Percentiles rank a stretch among this genome's conserved stretches.
Conservation (phyloP, 441 rosid species). For the Mallotus japonicus region DNA sequence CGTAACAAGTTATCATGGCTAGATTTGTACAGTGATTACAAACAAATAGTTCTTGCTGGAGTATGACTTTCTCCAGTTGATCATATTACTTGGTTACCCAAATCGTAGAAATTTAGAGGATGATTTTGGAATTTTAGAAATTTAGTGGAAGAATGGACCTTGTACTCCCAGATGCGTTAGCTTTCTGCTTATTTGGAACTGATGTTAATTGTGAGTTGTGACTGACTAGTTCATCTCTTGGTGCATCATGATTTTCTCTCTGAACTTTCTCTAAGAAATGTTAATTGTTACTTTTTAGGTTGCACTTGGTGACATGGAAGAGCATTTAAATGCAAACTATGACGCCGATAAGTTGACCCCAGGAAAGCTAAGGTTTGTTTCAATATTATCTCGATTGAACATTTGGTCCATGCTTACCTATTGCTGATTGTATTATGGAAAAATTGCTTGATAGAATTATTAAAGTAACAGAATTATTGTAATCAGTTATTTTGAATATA, state of each 20-base stretch:
- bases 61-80: too few relatives aligned
- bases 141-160: too few relatives aligned
- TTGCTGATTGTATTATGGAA: neutral
- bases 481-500: neutral
- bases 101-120: slow-evolving; percentile 8
- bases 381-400: neutral
- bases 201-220: neutral
- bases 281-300: slow-evolving; percentile 43
- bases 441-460: slow-evolving; percentile 4
- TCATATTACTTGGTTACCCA: neutral
- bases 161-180: neutral
- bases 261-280: slow-evolving; percentile 6
- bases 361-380: slow-evolving; percentile 75
- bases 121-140: neutral
- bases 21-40: neutral
- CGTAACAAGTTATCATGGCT: neutral
- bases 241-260: slow-evolving; percentile 5
- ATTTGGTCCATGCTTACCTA: slow-evolving; percentile 6
- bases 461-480: neutral
- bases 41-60: neutral
- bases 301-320: slow-evolving; percentile 91
- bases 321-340: slow-evolving; percentile 55
- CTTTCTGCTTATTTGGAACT: neutral
- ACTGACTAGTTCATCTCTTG: neutral
- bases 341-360: slow-evolving; percentile 67